Percentiles rank a stretch among this genome's conserved stretches.
Conservation (phyloP, 2,329 filamentous ascomycete species). For the Arthroderma sp. region DNA sequence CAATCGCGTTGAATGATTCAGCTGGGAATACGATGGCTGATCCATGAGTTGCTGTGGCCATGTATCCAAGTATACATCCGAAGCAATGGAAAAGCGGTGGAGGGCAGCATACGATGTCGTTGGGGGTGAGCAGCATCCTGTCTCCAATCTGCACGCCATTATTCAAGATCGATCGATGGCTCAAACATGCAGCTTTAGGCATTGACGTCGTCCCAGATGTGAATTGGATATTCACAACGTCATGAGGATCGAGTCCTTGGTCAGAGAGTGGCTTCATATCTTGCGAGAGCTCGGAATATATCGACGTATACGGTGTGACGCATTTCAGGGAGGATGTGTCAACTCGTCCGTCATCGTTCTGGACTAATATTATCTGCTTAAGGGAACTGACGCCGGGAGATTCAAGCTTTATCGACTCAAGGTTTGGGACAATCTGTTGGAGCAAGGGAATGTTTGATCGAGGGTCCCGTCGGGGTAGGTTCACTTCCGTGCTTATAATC, state of each 20-base stretch:
- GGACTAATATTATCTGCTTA: conserved; percentile 58
- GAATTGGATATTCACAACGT: conserved; percentile 91
- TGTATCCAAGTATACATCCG: conserved; percentile 82
- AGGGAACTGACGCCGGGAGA: conserved; percentile 57
- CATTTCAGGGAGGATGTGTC: conserved; percentile 33
- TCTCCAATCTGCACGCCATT: conserved; percentile 76
- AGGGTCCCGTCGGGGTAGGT: conserved; percentile 56
- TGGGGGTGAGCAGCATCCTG: conserved; percentile 65
- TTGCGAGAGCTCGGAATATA: conserved; percentile 34
- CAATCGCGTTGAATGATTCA: conserved; percentile 72
- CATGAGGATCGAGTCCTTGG: conserved; percentile 44
- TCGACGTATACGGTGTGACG: conserved; percentile 38
- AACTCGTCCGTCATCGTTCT: conserved; percentile 56
- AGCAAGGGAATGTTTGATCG: conserved; percentile 49
- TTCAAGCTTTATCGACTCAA: conserved; percentile 34
- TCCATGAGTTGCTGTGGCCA: conserved; percentile 79
- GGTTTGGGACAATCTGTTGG: conserved; percentile 41
- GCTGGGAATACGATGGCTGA: conserved; percentile 72
- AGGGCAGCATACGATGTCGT: conserved; percentile 57
- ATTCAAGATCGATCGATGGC: conserved; percentile 78
- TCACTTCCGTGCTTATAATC: conserved; percentile 77
- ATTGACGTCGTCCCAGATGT: conserved; percentile 86
- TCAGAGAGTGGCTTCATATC: conserved; percentile 33
- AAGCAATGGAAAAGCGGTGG: conserved; percentile 60
- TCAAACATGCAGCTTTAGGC: conserved; percentile 85